A percentile compares a stretch with the other conserved stretches of the same genome.
phyloP scores from a whole-genome alignment of 768 basidiomycete species.

The Phaeotremella skinneri region DNA sequence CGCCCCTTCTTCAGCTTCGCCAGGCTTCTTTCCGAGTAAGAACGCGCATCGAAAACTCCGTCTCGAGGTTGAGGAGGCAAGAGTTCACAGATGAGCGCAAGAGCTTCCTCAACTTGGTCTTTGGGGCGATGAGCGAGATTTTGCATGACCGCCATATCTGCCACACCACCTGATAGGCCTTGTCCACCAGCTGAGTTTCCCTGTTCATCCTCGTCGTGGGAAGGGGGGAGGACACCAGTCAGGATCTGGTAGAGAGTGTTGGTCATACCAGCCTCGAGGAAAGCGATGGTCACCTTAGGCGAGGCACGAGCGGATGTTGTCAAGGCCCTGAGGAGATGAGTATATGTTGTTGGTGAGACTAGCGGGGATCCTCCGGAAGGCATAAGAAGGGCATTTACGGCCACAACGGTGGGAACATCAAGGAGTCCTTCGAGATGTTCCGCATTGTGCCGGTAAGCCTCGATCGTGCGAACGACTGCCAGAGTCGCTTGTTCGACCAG shows the following conservation, averaged over 20 bases:
- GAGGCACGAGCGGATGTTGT: constrained; percentile 85
- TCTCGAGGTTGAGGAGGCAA: constrained; percentile 80
- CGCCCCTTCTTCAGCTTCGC: constrained; percentile 63
- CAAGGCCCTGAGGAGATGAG: constrained; percentile 77
- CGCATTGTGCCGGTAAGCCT: constrained; percentile 80
- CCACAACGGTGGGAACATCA: constrained; percentile 68
- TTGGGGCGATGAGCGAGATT: constrained; percentile 94
- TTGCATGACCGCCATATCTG: constrained; percentile 97
- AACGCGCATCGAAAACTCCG: constrained; percentile 90
- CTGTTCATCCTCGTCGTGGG: constrained; percentile 55
- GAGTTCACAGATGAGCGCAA: constrained; percentile 83
- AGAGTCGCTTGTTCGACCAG: constrained; percentile 96
- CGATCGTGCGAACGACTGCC: constrained; percentile 89
- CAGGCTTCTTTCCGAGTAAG: constrained; percentile 82
- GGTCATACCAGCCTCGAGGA: constrained; percentile 89
- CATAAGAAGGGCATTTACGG: constrained; percentile 78
- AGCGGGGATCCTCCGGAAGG: constrained; percentile 78
- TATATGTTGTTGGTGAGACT: constrained; percentile 82
- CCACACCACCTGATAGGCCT: constrained; percentile 80
- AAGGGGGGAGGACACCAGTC: constrained; percentile 84
- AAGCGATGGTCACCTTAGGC: constrained; percentile 76
- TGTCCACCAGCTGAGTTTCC: constrained; percentile 62
- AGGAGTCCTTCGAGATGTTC: constrained; percentile 85
- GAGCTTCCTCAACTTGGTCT: constrained; percentile 92
- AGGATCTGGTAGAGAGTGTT: constrained; percentile 91